These are phyloP conservation scores for Westerdykella aurantiaca DNA, from an alignment of 2,329 filamentous ascomycete genomes.

Conservation along the genomic window DNA sequence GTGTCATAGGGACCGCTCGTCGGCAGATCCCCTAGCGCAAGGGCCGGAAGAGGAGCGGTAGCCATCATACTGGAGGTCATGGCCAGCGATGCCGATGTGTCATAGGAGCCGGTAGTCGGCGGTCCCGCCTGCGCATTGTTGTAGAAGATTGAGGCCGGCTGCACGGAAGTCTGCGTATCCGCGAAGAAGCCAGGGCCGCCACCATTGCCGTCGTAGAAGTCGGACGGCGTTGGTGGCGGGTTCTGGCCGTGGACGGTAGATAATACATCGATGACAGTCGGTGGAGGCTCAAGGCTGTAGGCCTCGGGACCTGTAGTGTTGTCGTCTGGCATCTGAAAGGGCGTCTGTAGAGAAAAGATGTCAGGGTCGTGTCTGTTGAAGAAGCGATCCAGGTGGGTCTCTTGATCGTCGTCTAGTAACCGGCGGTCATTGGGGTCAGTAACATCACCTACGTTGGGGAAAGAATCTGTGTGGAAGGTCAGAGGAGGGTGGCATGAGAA, in stretches of 20 bases:
- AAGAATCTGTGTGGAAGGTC: conserved; percentile 20
- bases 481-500: conserved; percentile 2
- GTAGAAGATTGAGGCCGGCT: conserved; percentile 30
- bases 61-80: no score
- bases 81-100: conserved; percentile 1
- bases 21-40: background rate
- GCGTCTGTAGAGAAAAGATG: conserved; percentile 19
- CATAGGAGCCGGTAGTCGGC: conserved; percentile 13
- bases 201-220: conserved; percentile 8
- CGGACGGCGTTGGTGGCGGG: conserved; percentile 23
- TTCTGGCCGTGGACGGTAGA: conserved; percentile 31
- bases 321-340: conserved; percentile 8
- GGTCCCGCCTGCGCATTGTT: conserved; percentile 20
- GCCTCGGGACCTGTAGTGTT: conserved; percentile 20
- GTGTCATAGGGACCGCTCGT: conserved; percentile 4
- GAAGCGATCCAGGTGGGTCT: conserved; percentile 27
- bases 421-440: conserved; percentile 16
- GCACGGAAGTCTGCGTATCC: conserved; percentile 27
- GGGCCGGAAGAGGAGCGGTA: no score
- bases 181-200: conserved; percentile 12
- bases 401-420: conserved; percentile 29
- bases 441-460: conserved; percentile 12
- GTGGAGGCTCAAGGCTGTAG: conserved; percentile 24
- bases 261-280: background rate
- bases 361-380: conserved; percentile 26